Conservation (phyloP, 2,329 filamentous ascomycete species). For the Teratosphaeria gauchensis region DNA sequence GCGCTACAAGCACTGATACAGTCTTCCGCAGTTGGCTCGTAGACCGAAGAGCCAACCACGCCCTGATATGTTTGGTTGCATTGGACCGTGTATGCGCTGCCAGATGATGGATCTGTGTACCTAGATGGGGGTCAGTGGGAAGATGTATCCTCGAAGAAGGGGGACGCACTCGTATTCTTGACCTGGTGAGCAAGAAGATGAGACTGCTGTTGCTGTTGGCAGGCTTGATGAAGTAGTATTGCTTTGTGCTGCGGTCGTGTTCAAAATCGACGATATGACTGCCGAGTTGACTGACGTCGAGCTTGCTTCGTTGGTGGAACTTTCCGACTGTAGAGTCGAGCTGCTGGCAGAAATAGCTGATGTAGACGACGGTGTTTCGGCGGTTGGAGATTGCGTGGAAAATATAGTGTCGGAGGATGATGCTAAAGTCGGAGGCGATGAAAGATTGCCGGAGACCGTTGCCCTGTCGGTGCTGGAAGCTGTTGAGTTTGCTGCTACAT, state of each 20-base stretch:
- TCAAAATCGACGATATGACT: background rate
- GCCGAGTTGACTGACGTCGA: too few relatives aligned
- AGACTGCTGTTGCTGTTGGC: background rate
- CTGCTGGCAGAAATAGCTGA: background rate
- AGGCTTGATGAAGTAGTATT: background rate
- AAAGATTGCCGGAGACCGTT: background rate
- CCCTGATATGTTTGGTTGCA: conserved; percentile 2
- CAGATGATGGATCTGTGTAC: background rate
- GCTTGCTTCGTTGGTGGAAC: background rate
- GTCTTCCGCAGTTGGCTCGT: background rate
- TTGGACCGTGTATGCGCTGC: background rate
- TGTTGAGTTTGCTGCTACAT: background rate
- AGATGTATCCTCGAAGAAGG: background rate
- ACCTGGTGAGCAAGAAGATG: background rate
- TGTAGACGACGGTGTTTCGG: background rate
- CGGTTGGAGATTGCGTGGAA: background rate
- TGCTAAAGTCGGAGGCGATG: background rate
- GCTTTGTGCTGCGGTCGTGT: background rate
- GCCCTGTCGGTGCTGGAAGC: background rate
- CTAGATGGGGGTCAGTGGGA: background rate
- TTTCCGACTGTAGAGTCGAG: background rate
- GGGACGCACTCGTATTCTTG: background rate
- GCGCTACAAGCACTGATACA: conserved; percentile 1
- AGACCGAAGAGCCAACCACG: background rate
- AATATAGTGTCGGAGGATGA: background rate